A percentile compares a stretch with the other conserved stretches of the same genome.
Conservation (phyloP, 257 asterid genomes). For the Linaria vulgaris region DNA sequence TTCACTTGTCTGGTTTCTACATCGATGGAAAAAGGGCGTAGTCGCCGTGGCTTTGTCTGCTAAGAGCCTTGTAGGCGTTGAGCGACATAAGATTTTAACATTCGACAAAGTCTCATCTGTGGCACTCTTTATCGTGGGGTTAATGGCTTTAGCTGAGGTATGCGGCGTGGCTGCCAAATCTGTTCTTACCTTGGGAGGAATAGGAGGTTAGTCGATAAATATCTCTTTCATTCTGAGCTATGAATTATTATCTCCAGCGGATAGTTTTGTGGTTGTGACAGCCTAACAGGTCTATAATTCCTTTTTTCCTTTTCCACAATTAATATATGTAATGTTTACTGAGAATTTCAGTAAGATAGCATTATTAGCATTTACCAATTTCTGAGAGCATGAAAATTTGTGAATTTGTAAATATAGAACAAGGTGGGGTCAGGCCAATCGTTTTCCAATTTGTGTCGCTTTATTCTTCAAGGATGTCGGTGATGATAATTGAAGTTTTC, state of each 20-base stretch:
- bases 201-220: slow-evolving; percentile 57
- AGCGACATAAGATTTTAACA: slow-evolving; percentile 61
- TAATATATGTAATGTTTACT: too few relatives aligned
- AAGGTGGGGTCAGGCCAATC: background rate
- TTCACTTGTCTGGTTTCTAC: slow-evolving; percentile 81
- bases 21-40: slow-evolving; percentile 83
- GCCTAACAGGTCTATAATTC: too few relatives aligned
- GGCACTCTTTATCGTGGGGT: slow-evolving; percentile 71
- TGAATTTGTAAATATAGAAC: background rate
- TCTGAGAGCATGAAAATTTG: background rate
- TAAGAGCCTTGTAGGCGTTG: slow-evolving; percentile 44
- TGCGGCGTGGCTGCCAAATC: slow-evolving; percentile 95
- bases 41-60: slow-evolving; percentile 56
- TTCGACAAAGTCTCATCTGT: slow-evolving; percentile 73
- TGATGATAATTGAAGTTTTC: background rate
- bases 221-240: background rate
- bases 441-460: background rate
- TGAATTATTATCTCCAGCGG: slow-evolving; percentile 7
- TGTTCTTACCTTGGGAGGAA: slow-evolving; percentile 88
- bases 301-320: too few relatives aligned
- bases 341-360: too few relatives aligned
- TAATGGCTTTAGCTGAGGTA: slow-evolving; percentile 87
- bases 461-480: background rate
- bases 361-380: too few relatives aligned
- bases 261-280: slow-evolving; percentile 7